Base-by-base conservation (phyloP, 345 rosid genomes). In the Ceriops zippeliana region DNA sequence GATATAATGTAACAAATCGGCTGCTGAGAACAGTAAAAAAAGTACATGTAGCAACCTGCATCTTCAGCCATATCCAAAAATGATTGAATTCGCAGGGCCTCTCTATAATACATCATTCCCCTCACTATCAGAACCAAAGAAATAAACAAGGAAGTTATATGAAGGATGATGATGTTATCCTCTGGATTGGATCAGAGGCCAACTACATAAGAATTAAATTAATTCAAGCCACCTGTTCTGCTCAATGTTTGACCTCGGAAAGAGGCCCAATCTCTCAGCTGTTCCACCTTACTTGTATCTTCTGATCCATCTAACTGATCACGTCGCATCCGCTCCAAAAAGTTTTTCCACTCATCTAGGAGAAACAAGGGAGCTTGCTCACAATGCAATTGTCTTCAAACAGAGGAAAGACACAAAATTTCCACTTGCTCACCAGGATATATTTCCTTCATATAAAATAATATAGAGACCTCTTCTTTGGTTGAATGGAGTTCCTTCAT, bases 91-190 rank as follows among this genome's bases (percentile, higher is more conserved):
- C 83, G 86, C 72, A 93, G 75, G 69, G 98, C 95, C 75, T 93
- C 96, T 77, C 91, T 84, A 63, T 86, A 89, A 79, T 93, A 93
- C 97, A 93, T 93, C 87, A 93, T 93, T 71, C 98, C 98, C 78
- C 97, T 90, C 63, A 93, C 98, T 93, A 79, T 70, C 58, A 81
- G 58, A 63, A 59, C 28, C 31, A 77, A 67, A 61, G 61, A 71
- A 49, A 49, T 8, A 66, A 60, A 34, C 26, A 7, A 30, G 17
- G 54, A 69, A 37, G 65, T 73, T 49, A 65, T 61, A 52, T 52
- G 62, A 28, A 26, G 63, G 34, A 24, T 54, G 37, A 65, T 34
- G 54, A 59, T 20, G 64, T 46, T 66, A 59, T 64, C 37, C 19
- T 13, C 5, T 24, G 49, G 15, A 58, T 54, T 64, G 56, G 1